Evolutionary conservation across 805 yeast genomes (phyloP), one percentile per base, ranked within the genome.

Genomic region (Diddensiella santjacobensis): DNA sequence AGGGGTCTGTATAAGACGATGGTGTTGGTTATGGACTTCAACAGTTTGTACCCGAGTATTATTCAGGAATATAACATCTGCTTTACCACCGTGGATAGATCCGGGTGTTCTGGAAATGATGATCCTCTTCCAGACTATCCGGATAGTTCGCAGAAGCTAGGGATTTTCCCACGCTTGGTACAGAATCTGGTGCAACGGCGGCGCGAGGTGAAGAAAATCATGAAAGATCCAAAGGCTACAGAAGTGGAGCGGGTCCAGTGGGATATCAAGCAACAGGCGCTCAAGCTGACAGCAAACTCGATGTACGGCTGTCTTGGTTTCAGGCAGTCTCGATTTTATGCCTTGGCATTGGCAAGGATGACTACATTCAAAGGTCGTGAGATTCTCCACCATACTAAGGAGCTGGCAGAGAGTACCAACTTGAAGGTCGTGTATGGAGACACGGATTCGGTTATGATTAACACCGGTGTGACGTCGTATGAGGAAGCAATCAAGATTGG

Each of bases 271-370:
- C 99, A 93, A 67, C 95, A 85, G 65, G 98, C 99, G 0, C 77
- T 93, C 64, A 93, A 93, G 65, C 74, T 93, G 63, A 95, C 99
- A 2, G 99, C 99, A 23, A 93, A 93, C 68, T 93, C 99, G n/a
- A 91, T 93, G 97, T 93, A 93, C 70, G 99, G 99, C 63, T 93
- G 98, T 77, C 76, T 93, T 59, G 99, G 99, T 57, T 90, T 83
- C 65, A 85, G 84, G 4, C 78, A 84, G 59, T 88, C 97, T 19
- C 78, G 99, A 60, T 93, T 93, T 66, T 91, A 90, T 62, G 99
- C 99, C 10, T 84, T 87, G 61, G 96, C 98, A 0, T 73, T 93
- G 58, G 99, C 99, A 3, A 87, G 87, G 90, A 73, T 93, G 60
- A 96, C 89, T 49, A 93, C 99, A 2, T 84, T 82, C 58, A 87